Conservation (phyloP, 1,139 yeast species). For the Suhomyces ambrosiae region DNA sequence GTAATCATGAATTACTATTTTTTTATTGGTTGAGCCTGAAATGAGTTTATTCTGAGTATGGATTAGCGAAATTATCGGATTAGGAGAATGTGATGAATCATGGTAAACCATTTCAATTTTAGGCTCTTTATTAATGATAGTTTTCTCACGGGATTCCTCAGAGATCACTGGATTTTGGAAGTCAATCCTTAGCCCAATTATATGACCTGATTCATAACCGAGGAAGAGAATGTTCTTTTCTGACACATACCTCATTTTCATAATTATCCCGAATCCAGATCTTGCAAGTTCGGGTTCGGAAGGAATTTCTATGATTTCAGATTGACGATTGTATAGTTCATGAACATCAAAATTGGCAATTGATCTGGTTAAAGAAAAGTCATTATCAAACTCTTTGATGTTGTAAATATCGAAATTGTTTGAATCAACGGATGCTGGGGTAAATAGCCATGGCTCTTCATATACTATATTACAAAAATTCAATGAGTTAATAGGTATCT, state of each 20-base stretch:
- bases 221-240: constrained; percentile 30
- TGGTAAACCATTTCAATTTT: constrained; percentile 23
- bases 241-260: constrained; percentile 46
- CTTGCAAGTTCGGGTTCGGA: constrained; percentile 23
- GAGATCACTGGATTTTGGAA: constrained; percentile 4
- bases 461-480: constrained; percentile 57
- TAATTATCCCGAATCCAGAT: constrained; percentile 55
- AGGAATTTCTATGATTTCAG: constrained; percentile 15
- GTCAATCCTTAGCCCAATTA: constrained; percentile 34
- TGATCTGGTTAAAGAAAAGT: constrained; percentile 27
- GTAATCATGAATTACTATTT: constrained; percentile 29
- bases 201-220: constrained; percentile 63
- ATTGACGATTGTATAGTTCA: constrained; percentile 17
- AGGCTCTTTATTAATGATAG: constrained; percentile 27
- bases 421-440: constrained; percentile 58
- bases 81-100: constrained; percentile 44
- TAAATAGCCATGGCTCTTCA: constrained; percentile 32
- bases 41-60: constrained; percentile 25
- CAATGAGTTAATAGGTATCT: constrained; percentile 57
- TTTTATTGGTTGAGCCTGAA: constrained; percentile 47
- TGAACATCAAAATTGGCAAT: constrained; percentile 30
- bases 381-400: constrained; percentile 19
- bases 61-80: constrained; percentile 50
- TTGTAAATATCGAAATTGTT: constrained; percentile 55
- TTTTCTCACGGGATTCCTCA: constrained; percentile 5